These are phyloP conservation scores for Avena eriantha DNA, from an alignment of 176 grass and related monocot genomes.

Conservation along the genomic window DNA sequence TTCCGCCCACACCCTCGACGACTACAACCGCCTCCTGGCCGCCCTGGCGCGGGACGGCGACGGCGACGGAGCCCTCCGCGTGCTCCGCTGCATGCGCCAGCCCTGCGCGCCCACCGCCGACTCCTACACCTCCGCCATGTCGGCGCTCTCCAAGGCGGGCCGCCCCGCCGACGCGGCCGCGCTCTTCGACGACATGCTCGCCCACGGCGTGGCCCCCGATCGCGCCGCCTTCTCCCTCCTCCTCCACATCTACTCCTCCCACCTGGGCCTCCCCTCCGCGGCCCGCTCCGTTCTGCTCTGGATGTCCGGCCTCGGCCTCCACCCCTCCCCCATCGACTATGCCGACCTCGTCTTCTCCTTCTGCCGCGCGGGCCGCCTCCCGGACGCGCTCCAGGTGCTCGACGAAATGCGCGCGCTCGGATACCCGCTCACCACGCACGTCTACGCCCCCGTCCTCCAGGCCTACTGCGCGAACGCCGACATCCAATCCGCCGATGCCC, in stretches of 20 bases:
- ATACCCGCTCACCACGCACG: slow-evolving; percentile 52
- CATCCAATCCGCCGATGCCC: slow-evolving; percentile 45
- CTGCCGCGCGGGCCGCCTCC: slow-evolving; percentile 54
- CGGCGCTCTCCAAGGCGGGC: slow-evolving; percentile 60
- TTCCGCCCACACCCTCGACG: slow-evolving; percentile 45
- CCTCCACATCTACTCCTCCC: slow-evolving; percentile 83
- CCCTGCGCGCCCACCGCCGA: slow-evolving; percentile 49
- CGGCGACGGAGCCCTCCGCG: slow-evolving; percentile 56
- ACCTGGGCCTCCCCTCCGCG: slow-evolving; percentile 64
- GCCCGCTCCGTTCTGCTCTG: slow-evolving; percentile 65
- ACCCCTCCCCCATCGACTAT: slow-evolving; percentile 67
- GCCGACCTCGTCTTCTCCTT: slow-evolving; percentile 63
- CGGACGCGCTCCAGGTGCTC: slow-evolving; percentile 68
- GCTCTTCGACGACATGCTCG: slow-evolving; percentile 90
- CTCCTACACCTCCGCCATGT: slow-evolving; percentile 75
- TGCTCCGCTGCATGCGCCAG: slow-evolving; percentile 71
- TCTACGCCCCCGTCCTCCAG: slow-evolving; percentile 67
- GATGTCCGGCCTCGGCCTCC: slow-evolving; percentile 67
- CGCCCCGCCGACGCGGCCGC: slow-evolving; percentile 64
- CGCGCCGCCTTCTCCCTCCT: slow-evolving; percentile 62
- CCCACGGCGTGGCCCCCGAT: slow-evolving; percentile 59
- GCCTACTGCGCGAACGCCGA: slow-evolving; percentile 54
- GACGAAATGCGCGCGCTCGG: slow-evolving; percentile 78
- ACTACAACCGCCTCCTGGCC: slow-evolving; percentile 76
- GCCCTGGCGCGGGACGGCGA: slow-evolving; percentile 59